A percentile compares a stretch with the other conserved stretches of the same genome.
phyloP scores from a whole-genome alignment of 192 early-diverging fungal species.

The Tieghemiomyces parasiticus region DNA sequence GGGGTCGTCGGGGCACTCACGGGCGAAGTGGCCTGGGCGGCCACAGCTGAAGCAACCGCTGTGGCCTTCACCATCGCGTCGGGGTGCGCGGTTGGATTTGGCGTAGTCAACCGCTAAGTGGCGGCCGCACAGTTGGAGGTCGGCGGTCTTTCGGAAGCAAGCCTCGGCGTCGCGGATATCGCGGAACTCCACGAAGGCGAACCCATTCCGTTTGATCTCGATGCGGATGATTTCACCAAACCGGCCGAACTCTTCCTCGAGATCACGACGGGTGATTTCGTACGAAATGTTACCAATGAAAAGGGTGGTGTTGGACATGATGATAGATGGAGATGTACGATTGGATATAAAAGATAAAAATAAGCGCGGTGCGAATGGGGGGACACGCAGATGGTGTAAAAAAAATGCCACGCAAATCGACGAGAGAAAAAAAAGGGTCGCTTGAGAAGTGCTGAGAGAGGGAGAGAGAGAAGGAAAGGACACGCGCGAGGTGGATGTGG shows the following conservation, averaged over 20 bases:
- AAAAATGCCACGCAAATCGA: too few relatives aligned
- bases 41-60: not conserved
- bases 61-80: not conserved
- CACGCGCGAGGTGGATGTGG: too few relatives aligned
- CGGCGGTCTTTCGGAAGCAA: not conserved
- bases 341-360: too few relatives aligned
- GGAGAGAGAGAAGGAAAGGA: too few relatives aligned
- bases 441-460: too few relatives aligned
- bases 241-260: constrained; percentile 20
- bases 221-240: constrained; percentile 24
- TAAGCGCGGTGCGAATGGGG: too few relatives aligned
- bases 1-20: not conserved
- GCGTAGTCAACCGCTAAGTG: not conserved
- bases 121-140: not conserved
- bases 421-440: too few relatives aligned
- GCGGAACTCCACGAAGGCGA: not conserved
- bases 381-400: too few relatives aligned
- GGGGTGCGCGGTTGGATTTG: not conserved
- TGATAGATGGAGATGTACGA: too few relatives aligned
- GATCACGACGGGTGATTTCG: constrained; percentile 15
- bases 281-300: constrained; percentile 26
- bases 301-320: constrained; percentile 4
- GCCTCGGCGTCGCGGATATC: not conserved
- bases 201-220: constrained; percentile 14
- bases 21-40: not conserved